Base-by-base conservation (phyloP, 2,329 filamentous ascomycete species). In the Cordyceps cateniannulata region DNA sequence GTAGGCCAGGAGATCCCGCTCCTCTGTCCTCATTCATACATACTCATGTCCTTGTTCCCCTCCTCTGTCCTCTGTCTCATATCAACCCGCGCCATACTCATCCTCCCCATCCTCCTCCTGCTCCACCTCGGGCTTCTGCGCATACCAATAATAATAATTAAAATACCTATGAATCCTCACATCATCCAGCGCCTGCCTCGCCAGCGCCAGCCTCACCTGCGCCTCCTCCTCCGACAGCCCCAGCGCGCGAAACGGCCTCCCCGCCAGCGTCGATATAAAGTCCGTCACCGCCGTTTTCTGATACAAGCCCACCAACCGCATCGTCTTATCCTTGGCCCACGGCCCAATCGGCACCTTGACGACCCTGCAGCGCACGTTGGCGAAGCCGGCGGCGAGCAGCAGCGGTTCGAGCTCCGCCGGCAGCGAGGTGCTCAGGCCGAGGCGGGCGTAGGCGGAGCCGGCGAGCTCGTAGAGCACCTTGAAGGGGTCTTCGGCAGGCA, bases 271-370 rank as follows among this genome's bases (percentile, higher is more conserved):
- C 44, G 75, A 75, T 1, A 80, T 72, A 6, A 75, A 72, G 32
- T 79, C 75, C 22, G 71, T 63, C 14, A 79, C 69, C 32, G 75
- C 73, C 10, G 74, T 71, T 60, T 76, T 73, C 75, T 77, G 79
- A 62, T 80, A 74, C 32, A 76, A 67, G 3, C 79, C 79, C 1
- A 79, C 68, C 3, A 74, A 71, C 57, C 77, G 73, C 27, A 76
- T 67, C 6, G 66, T 63, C 68, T 72, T 72, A 61, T 80, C 76
- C 38, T 68, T 69, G 16, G 77, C 65, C 79, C 79, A 81, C 2
- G 71, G 67, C 0, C 77, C 77, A 48, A 81, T 71, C n/a, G 79
- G 77, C 3, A 80, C 73, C 62, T 76, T 76, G 62, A 76, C 73
- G 22, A 75, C 71, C 57, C 73, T 70, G 57, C 75, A 70, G 8